Base-by-base conservation (phyloP, 129 eudicot genomes). In the Solidago caesia region DNA sequence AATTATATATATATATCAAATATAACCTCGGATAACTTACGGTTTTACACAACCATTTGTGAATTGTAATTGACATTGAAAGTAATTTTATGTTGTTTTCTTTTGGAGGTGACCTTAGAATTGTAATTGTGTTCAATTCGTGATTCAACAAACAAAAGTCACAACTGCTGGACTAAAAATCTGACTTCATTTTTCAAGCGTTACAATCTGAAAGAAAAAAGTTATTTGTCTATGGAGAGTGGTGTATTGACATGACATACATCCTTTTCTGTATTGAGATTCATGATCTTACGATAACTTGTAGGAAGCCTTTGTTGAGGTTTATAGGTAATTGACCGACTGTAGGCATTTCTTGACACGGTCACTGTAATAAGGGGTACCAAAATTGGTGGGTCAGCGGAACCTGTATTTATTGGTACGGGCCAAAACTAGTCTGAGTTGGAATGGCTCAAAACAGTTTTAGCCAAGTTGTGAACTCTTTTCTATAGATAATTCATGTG, bases 121-220 rank as follows among this genome's bases (percentile, higher is more conserved):
- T 21, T 21, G 21, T 21, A 21, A 21, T 21, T 21, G 21, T 21
- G 21, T 21, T 21, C 21, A 21, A 58, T 15, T 21, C 61, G 11
- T 42, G 82, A 53, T 75, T 45, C 58, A 44, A 65, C 21, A 65
- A 71, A 80, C 39, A 16, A 75, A 67, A 49, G 15, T 48, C 42
- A 8, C 81, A 63, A 33, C 74, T 43, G 71, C 73, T 72, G 61
- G 75, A 64, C 49, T 80, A 15, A 21, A 56, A 72, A 13, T 80
- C 33, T 49, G 21, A 48, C 58, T 45, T 46, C 46, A 39, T 39
- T 41, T 12, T 11, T 44, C 13, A 73, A 73, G 77, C 25, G 45
- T 73, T 44, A 8, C 64, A 10, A 51, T n/a, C 51, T 48, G 7
- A 44, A 43, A 52, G 21, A 21, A 71, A 71, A 49, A 33, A 33